Percentiles rank a stretch among this genome's conserved stretches.
phyloP scores from a whole-genome alignment of 2,329 filamentous ascomycete species.

The Trichoderma breve region DNA sequence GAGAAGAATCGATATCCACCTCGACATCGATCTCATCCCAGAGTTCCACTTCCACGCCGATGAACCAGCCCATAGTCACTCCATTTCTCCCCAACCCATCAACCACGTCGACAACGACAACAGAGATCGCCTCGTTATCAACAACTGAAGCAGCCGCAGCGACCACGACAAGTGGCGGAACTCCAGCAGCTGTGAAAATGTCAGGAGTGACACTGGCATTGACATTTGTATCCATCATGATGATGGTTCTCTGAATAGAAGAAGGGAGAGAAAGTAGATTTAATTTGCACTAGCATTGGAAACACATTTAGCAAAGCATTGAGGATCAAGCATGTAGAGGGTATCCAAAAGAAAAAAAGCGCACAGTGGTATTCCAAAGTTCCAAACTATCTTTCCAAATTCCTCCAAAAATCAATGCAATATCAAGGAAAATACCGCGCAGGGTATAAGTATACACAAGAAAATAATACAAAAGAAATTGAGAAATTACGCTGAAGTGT shows the following conservation, averaged over 20 bases:
- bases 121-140: not conserved
- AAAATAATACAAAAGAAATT: not conserved
- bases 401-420: not conserved
- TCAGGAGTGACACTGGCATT: not conserved
- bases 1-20: not conserved
- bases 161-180: not conserved
- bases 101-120: not conserved
- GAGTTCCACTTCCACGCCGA: not conserved
- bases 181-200: not conserved
- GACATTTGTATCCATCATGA: not conserved
- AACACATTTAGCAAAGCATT: not conserved
- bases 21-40: not conserved
- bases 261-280: not conserved
- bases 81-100: not conserved
- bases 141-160: not conserved
- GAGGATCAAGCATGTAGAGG: not conserved
- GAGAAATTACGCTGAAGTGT: not conserved
- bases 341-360: not conserved
- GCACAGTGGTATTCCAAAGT: constrained; percentile 16
- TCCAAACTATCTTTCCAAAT: constrained; percentile 7
- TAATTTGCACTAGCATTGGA: not conserved
- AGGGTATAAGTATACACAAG: constrained; percentile 13
- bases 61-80: not conserved
- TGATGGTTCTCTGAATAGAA: not conserved
- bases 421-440: not conserved